Conservation (phyloP, 129 eudicot genomes). For the Flaveria trinervia region DNA sequence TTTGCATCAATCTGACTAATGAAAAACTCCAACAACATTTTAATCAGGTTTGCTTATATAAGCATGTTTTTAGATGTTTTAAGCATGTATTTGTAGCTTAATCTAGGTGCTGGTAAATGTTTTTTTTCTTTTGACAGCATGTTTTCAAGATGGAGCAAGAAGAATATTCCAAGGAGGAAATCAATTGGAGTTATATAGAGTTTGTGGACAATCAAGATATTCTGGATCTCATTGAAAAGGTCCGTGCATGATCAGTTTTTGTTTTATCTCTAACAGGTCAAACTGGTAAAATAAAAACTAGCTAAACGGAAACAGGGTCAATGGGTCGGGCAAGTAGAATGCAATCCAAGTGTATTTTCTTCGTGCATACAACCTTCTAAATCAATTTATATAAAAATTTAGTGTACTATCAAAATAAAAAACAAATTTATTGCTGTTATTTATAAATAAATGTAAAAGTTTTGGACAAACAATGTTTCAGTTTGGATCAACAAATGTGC, state of each 20-base stretch:
- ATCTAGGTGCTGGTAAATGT: constrained; percentile 22
- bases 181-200: constrained; percentile 96
- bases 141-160: constrained; percentile 99
- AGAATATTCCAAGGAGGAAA: constrained; percentile 81
- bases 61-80: constrained; percentile 5
- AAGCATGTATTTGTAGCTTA: constrained; percentile 21
- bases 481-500: background rate
- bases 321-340: background rate
- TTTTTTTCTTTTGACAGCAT: constrained; percentile 56
- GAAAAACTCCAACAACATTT: constrained; percentile 98
- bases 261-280: constrained; percentile 7
- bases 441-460: background rate
- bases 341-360: constrained; percentile 4
- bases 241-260: constrained; percentile 18
- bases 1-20: constrained; percentile 85
- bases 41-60: constrained; percentile 67
- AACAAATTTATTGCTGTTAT: background rate
- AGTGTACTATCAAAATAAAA: background rate
- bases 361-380: background rate
- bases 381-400: background rate
- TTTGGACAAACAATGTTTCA: background rate
- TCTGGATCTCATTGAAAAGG: constrained; percentile 97
- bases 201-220: constrained; percentile 86
- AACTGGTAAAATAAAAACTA: background rate
- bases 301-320: constrained; percentile 3